Base-by-base conservation (phyloP, 768 basidiomycete species). In the Sporobolomyces phaffii region DNA sequence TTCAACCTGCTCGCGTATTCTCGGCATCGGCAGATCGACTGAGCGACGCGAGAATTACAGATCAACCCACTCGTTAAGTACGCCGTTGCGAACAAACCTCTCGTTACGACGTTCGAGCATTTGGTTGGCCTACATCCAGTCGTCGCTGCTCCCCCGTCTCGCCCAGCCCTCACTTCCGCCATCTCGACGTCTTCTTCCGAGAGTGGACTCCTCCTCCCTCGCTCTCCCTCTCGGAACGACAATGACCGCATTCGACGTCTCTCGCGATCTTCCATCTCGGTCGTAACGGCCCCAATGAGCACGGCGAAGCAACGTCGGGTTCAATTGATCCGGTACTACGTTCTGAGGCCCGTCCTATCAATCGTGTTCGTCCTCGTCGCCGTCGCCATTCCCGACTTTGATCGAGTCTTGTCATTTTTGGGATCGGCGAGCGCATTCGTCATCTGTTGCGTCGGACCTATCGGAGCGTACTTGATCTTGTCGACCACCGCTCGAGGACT, bases 341-440 rank as follows among this genome's bases (percentile, higher is more conserved):
- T 58, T 31, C 31, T 58, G 4, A 26, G 56, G 2, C 56, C 56
- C 4, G 56, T 58, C 43, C n/a, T 45, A 2, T 56, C 26, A 22
- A n/a, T 65, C 64, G 29, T 51, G 40, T 50, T 51, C 18, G 49
- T 52, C 22, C 49, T 59, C 36, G 57, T 65, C 49, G 41, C 41
- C 9, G 13, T 51, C 24, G 56, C 57, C 43, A 62, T 72, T 31
- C 73, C 73, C 2, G 64, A 67, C 38, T 75, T 72, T 40, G 71
- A 60, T 44, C 43, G 62, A 15, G 71, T 72, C 22, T 38, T 72
- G 49, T 44, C 90, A 0, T 89, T 94, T 77, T 80, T 97, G 54
- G 92, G 93, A 2, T 86, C 89, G 22, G 90, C 91, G 77, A 85
- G 87, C 36, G 88, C 90, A 0, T 85, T 84, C 67, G 79, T 85